Percentiles rank a stretch among this genome's conserved stretches.
These are phyloP conservation scores for Psilocybe cyanescens DNA, from an alignment of 768 basidiomycete genomes.

Conservation along the genomic window DNA sequence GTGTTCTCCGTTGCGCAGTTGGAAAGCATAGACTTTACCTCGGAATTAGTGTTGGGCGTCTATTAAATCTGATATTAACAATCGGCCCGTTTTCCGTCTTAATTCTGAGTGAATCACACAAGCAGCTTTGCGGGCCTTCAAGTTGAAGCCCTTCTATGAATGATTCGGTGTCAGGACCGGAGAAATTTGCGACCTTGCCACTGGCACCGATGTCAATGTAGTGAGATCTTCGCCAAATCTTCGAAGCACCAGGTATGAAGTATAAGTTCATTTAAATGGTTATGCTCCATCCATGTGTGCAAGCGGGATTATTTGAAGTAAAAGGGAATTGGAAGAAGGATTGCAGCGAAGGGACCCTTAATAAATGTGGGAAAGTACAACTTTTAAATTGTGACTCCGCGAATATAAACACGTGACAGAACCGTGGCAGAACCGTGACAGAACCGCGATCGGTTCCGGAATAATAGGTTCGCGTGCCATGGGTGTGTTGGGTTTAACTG, in stretches of 20 bases:
- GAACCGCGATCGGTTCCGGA: neutral
- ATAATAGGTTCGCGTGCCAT: too few species aligned
- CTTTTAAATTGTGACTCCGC: slow-evolving; percentile 5
- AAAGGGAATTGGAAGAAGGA: neutral
- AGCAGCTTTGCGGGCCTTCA: neutral
- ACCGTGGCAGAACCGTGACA: neutral
- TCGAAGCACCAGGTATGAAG: neutral
- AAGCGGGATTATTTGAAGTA: neutral
- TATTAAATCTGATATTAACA: neutral
- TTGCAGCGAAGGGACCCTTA: neutral
- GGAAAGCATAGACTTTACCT: neutral
- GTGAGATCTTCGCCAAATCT: neutral
- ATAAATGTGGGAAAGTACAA: slow-evolving; percentile 3
- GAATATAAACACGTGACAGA: slow-evolving; percentile 7
- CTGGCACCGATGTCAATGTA: neutral
- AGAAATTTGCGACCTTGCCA: neutral
- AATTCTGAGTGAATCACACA: neutral
- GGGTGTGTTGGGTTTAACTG: neutral
- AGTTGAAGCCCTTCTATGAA: neutral
- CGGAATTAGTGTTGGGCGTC: slow-evolving; percentile 2
- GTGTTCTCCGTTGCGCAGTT: neutral
- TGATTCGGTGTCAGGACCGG: neutral
- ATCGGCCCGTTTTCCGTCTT: neutral
- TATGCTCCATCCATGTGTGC: neutral
- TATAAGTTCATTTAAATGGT: neutral